Evolutionary conservation across 257 asterid species (phyloP).

Genomic region (Solanum medicagineum): DNA sequence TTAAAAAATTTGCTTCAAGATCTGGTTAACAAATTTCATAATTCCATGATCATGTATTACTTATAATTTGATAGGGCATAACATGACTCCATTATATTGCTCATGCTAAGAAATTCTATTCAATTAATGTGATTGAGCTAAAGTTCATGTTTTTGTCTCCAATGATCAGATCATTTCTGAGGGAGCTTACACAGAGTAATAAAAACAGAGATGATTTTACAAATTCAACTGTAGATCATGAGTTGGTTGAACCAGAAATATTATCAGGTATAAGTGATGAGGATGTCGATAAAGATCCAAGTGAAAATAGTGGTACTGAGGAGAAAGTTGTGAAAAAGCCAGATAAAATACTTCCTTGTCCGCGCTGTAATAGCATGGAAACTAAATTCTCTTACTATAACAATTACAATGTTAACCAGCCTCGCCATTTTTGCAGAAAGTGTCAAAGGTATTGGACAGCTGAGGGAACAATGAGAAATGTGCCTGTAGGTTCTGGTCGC

Average conservation of each 20-base stretch:
- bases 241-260: conserved; percentile 12
- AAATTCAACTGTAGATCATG: conserved; percentile 8
- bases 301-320: not conserved
- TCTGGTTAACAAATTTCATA: not conserved
- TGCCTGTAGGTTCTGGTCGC: conserved; percentile 34
- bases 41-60: not conserved
- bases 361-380: too few relatives aligned
- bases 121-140: not conserved
- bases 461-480: too few relatives aligned
- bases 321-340: conserved; percentile 24
- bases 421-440: too few relatives aligned
- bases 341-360: too few relatives aligned
- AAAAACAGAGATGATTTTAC: conserved; percentile 7
- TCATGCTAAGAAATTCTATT: not conserved
- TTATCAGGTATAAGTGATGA: conserved; percentile 27
- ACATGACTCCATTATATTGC: not conserved
- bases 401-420: too few relatives aligned
- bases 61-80: not conserved
- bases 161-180: conserved; percentile 27
- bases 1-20: too few relatives aligned
- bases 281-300: conserved; percentile 9
- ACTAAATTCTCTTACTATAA: too few relatives aligned
- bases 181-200: conserved; percentile 4
- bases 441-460: too few relatives aligned
- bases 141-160: not conserved